Percentiles rank a stretch among this genome's conserved stretches.
These are phyloP conservation scores for barley (Hordeum vulgare) DNA, from an alignment of 176 grass and related monocot genomes.

Conservation along the genomic window DNA sequence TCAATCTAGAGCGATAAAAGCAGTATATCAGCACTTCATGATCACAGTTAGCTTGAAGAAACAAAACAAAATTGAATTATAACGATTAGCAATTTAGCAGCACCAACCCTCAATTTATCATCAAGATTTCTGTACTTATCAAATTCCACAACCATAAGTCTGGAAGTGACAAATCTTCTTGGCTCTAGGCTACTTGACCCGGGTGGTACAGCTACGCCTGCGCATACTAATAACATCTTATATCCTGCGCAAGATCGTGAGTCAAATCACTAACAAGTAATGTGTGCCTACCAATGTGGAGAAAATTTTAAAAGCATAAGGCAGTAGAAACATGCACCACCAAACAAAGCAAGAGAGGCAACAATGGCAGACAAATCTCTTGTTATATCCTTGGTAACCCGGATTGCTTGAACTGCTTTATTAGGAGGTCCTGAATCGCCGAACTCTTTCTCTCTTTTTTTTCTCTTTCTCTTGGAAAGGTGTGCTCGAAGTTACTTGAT, in stretches of 20 bases:
- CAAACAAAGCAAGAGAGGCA: background rate
- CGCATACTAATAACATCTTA: background rate
- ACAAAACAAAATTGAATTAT: background rate
- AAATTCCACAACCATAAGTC: background rate
- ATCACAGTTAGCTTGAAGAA: background rate
- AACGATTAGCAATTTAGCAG: background rate
- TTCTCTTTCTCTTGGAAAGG: background rate
- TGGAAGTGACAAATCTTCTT: conserved; percentile 28
- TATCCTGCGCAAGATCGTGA: background rate
- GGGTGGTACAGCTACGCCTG: background rate
- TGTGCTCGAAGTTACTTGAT: background rate
- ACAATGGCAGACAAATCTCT: background rate
- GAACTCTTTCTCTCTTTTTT: no score
- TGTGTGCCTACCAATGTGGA: background rate
- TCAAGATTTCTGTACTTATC: background rate
- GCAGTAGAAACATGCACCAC: background rate
- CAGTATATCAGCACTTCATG: background rate
- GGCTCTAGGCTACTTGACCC: background rate
- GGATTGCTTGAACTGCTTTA: background rate
- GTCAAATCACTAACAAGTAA: background rate
- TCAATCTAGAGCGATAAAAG: background rate
- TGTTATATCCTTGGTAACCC: background rate
- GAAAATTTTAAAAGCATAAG: background rate
- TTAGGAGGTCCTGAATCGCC: background rate
- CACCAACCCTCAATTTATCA: conserved; percentile 19